Evolutionary conservation across 176 grass and related monocot genomes (phyloP), one percentile per base, ranked within the genome.

Genomic region (Triticum urartu): DNA sequence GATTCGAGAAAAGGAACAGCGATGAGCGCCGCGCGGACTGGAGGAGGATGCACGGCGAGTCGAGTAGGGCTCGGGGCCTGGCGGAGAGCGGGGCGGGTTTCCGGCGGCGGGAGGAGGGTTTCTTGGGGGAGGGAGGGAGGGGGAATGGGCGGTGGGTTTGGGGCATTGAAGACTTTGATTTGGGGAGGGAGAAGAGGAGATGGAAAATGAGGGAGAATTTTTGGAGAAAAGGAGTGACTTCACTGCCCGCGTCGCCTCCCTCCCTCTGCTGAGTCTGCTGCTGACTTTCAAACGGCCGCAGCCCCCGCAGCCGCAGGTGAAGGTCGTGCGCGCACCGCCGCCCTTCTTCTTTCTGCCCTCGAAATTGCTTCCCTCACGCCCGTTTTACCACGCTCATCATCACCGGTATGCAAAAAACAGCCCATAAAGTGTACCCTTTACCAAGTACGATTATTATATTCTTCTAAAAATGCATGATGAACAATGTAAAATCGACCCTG

Each of bases 81-180:
- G 50, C 50, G 50, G 50, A 42, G 56, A 9, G 56, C 56, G 56
- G 18, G 18, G 56, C 7, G 26, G 74, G 28, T 5, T 33, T 33
- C 64, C 25, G 13, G 64, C 25, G 64, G 26, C 25, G 26, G 6
- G 65, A 77, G 9, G 73, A 76, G 11, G 73, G 22, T 59, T 66
- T 68, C 17, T 48, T 52, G 25, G 43, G 59, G 20, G 64, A 39
- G 22, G 47, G 28, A 33, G 25, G 42, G 12, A 4, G 70, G 38
- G 60, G 35, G 75, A 52, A 47, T 8, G 42, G 64, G 64, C 36
- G 85, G 36, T 79, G 13, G 72, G 79, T 13, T 60, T 59, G 61
- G 36, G 50, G 64, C 7, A 89, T 61, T 38, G 34, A 63, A 81
- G 35, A 58, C 66, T 70, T 81, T 0, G 73, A 81, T 81, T 81